Evolutionary conservation across 1,284 basidiomycete genomes (phyloP).

Genomic region (Irpex sp.): DNA sequence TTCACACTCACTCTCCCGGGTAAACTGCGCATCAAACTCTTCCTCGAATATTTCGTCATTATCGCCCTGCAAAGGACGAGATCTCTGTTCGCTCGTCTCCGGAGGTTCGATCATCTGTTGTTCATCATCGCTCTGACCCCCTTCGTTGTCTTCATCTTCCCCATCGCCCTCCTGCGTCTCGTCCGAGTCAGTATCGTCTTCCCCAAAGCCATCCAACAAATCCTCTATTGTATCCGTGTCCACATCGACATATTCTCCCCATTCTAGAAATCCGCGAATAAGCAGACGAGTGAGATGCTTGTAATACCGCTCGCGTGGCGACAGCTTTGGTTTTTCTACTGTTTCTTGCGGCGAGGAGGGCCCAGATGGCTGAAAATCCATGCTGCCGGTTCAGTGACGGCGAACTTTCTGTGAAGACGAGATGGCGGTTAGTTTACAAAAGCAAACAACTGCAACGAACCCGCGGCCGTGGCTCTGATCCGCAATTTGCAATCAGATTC

Average conservation of each 20-base stretch:
- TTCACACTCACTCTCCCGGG: slow-evolving; percentile 1
- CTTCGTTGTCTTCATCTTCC: slow-evolving; percentile 24
- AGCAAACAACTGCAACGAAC: slow-evolving; percentile 1
- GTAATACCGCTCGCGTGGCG: slow-evolving; percentile 9
- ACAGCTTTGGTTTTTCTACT: not conserved
- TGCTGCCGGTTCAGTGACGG: not conserved
- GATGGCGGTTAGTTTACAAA: slow-evolving; percentile 5
- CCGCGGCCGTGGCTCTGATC: not conserved
- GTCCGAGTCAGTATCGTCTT: slow-evolving; percentile 20
- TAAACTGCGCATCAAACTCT: slow-evolving; percentile 23
- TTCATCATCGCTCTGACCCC: slow-evolving; percentile 7
- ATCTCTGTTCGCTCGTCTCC: not conserved
- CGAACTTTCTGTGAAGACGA: slow-evolving; percentile 1
- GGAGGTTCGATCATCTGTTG: slow-evolving; percentile 10
- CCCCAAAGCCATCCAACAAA: slow-evolving; percentile 43
- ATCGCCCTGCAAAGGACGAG: not conserved
- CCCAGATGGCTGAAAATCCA: slow-evolving; percentile 2
- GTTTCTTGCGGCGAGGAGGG: not conserved
- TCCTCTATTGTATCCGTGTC: slow-evolving; percentile 60
- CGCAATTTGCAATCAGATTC: slow-evolving; percentile 4
- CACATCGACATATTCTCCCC: slow-evolving; percentile 61
- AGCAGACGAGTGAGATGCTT: slow-evolving; percentile 32
- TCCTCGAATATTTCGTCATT: slow-evolving; percentile 17
- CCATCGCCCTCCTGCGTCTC: slow-evolving; percentile 23
- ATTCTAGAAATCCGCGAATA: slow-evolving; percentile 57